These are phyloP conservation scores for Stemphylium beticola DNA, from an alignment of 2,329 filamentous ascomycete species.

Conservation along the genomic window DNA sequence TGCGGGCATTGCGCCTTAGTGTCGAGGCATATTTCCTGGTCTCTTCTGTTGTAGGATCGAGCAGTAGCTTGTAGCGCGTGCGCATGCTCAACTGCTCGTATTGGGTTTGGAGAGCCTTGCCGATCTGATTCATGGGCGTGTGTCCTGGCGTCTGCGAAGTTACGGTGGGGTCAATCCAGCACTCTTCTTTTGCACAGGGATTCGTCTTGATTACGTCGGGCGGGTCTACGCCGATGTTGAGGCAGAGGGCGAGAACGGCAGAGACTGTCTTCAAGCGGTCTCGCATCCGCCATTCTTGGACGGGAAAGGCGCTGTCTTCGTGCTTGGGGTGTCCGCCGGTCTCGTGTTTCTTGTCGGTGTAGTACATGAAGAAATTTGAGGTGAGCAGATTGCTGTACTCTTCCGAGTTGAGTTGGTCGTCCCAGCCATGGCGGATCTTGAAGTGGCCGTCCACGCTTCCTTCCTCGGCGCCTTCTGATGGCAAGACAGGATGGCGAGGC, in stretches of 20 bases:
- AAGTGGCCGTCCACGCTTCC: conserved; percentile 59
- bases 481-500: conserved; percentile 46
- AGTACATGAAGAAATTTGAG: conserved; percentile 99
- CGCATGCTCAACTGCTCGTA: conserved; percentile 95
- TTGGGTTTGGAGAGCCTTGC: conserved; percentile 92
- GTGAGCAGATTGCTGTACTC: conserved; percentile 86
- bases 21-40: conserved; percentile 96
- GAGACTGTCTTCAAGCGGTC: conserved; percentile 97
- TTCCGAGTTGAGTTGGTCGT: conserved; percentile 88
- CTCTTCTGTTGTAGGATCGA: conserved; percentile 96
- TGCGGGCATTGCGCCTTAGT: conserved; percentile 88
- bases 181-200: conserved; percentile 91
- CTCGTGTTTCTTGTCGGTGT: conserved; percentile 96
- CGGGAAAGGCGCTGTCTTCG: conserved; percentile 58
- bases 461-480: conserved; percentile 45
- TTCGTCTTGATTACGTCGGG: conserved; percentile 96
- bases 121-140: conserved; percentile 91
- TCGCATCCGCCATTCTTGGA: conserved; percentile 97
- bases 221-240: conserved; percentile 97
- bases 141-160: conserved; percentile 71
- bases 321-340: conserved; percentile 84
- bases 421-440: conserved; percentile 82
- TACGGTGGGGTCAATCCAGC: conserved; percentile 91
- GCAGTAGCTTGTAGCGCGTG: conserved; percentile 95
- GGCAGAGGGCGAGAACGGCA: conserved; percentile 88